These are phyloP conservation scores for Mycena pura DNA, from an alignment of 768 basidiomycete species.

Conservation along the genomic window DNA sequence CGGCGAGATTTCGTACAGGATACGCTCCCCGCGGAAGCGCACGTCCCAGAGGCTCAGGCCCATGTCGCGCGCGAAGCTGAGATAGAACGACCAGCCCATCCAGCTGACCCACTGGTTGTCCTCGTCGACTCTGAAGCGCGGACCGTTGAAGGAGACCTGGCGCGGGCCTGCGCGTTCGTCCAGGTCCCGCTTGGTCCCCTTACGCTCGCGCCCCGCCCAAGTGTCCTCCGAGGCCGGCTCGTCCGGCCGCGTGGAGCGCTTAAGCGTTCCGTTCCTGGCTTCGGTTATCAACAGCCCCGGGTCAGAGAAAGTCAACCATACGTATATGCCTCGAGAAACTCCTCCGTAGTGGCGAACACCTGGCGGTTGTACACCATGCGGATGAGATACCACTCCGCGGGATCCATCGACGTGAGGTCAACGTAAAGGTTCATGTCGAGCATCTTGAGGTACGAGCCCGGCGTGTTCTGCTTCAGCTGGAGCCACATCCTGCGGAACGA, in stretches of 20 bases:
- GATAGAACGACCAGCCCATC: conserved; percentile 71
- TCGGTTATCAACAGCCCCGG: neutral
- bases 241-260: conserved; percentile 42
- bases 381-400: conserved; percentile 55
- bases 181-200: conserved; percentile 52
- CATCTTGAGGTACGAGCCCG: conserved; percentile 60
- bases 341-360: conserved; percentile 53
- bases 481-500: conserved; percentile 63
- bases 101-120: conserved; percentile 63
- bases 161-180: conserved; percentile 71
- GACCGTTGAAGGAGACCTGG: conserved; percentile 63
- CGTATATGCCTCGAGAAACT: conserved; percentile 59
- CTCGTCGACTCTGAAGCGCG: conserved; percentile 62
- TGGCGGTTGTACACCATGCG: conserved; percentile 68
- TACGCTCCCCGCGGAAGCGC: conserved; percentile 60
- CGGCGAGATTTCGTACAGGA: conserved; percentile 67
- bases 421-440: conserved; percentile 64
- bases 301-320: neutral
- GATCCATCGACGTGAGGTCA: conserved; percentile 61
- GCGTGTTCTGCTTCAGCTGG: conserved; percentile 53
- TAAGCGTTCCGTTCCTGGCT: conserved; percentile 53
- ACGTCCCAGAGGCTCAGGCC: conserved; percentile 68
- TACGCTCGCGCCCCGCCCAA: conserved; percentile 56
- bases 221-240: conserved; percentile 42
- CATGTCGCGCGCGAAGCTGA: conserved; percentile 73